Percentiles rank a stretch among this genome's conserved stretches.
Evolutionary conservation across 2,329 filamentous ascomycete species (phyloP).

Genomic region (Fusarium sp.): DNA sequence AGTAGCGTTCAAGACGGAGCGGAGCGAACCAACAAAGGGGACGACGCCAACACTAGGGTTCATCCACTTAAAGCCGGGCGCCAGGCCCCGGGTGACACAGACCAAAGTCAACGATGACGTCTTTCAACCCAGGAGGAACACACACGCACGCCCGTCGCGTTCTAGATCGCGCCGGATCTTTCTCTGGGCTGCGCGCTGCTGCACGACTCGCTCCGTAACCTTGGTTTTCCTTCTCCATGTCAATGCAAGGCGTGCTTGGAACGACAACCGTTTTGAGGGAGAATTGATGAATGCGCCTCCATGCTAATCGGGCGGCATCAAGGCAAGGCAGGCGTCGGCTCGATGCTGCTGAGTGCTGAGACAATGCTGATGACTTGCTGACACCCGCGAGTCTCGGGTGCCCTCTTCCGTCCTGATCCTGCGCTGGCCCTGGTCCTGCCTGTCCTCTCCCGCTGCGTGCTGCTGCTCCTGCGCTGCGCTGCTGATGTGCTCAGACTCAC

Average conservation of each 20-base stretch:
- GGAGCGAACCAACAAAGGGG: constrained; percentile 18
- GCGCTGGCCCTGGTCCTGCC: not conserved
- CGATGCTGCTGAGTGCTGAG: constrained; percentile 25
- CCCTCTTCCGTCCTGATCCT: not conserved
- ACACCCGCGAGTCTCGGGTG: not conserved
- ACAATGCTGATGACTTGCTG: constrained; percentile 35
- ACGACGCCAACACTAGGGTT: constrained; percentile 12
- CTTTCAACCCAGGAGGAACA: constrained; percentile 4
- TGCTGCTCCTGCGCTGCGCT: not conserved
- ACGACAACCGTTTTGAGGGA: constrained; percentile 2
- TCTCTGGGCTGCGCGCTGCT: not conserved
- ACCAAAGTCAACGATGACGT: constrained; percentile 25
- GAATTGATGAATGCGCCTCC: not conserved
- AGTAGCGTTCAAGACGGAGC: not conserved
- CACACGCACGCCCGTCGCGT: constrained; percentile 1
- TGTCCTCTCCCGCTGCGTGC: not conserved
- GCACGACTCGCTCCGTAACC: constrained; percentile 18
- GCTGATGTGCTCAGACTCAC: constrained; percentile 18
- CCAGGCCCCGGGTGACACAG: constrained; percentile 16
- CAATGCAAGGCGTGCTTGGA: constrained; percentile 1
- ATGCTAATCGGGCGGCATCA: constrained; percentile 1
- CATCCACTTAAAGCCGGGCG: constrained; percentile 19
- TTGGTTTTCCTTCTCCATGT: constrained; percentile 14
- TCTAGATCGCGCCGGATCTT: constrained; percentile 32
- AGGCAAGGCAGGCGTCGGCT: constrained; percentile 3